Evolutionary conservation across 2,329 filamentous ascomycete species (phyloP).

Genomic region (Shiraia sp.): DNA sequence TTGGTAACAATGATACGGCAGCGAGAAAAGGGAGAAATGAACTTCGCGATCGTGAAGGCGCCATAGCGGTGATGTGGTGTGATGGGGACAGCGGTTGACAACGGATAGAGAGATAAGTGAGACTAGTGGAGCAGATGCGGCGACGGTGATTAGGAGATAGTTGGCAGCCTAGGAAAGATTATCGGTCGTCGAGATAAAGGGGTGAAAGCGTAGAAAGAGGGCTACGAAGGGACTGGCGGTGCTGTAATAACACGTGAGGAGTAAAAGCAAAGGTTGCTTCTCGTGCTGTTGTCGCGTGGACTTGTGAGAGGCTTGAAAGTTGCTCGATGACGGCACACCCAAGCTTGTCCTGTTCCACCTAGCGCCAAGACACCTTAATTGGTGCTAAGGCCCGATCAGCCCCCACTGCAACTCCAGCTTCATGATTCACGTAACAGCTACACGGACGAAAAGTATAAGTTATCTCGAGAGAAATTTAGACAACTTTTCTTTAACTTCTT

Average conservation of each 20-base stretch:
- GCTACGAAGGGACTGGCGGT: neutral
- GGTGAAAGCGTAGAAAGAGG: neutral
- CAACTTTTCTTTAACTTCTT: no score
- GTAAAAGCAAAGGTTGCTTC: constrained; percentile 1
- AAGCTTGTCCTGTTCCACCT: constrained; percentile 19
- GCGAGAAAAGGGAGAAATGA: constrained; percentile 30
- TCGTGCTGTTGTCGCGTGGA: constrained; percentile 16
- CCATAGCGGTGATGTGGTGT: constrained; percentile 27
- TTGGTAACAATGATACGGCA: constrained; percentile 28
- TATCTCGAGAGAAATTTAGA: no score
- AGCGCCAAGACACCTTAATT: constrained; percentile 2
- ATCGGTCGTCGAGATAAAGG: neutral
- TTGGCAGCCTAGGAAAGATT: neutral
- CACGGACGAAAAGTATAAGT: neutral
- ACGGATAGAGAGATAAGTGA: constrained; percentile 7
- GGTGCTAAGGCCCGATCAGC: no score
- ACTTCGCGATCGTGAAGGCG: constrained; percentile 25
- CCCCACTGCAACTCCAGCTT: no score
- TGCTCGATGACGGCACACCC: constrained; percentile 19
- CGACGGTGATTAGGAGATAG: neutral
- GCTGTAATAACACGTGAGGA: neutral
- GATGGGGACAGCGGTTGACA: constrained; percentile 6
- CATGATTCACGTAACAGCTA: no score
- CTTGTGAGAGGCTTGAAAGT: constrained; percentile 9
- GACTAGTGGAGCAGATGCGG: constrained; percentile 7